These are phyloP conservation scores for Paulownia fortunei DNA, from an alignment of 257 asterid genomes.

Conservation along the genomic window DNA sequence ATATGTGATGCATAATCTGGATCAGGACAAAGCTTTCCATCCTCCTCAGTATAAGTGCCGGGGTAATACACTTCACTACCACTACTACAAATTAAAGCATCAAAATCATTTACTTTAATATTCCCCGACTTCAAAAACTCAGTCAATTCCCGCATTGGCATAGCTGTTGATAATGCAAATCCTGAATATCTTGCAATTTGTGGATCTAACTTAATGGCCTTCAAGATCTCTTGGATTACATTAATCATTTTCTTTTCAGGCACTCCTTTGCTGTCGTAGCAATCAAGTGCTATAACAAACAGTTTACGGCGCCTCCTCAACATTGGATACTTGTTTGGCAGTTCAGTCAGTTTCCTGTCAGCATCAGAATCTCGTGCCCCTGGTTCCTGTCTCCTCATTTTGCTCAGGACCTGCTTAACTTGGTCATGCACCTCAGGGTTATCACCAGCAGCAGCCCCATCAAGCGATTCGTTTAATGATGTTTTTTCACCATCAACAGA, in stretches of 20 bases:
- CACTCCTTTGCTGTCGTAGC: constrained; percentile 62
- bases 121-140: constrained; percentile 59
- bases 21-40: constrained; percentile 62
- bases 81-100: constrained; percentile 81
- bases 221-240: constrained; percentile 55
- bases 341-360: constrained; percentile 47
- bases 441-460: constrained; percentile 43
- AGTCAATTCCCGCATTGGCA: constrained; percentile 62
- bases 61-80: constrained; percentile 87
- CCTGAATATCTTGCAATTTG: constrained; percentile 59
- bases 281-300: constrained; percentile 76
- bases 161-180: constrained; percentile 75
- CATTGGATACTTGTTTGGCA: constrained; percentile 67
- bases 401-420: constrained; percentile 70
- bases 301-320: constrained; percentile 68
- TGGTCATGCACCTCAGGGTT: constrained; percentile 59
- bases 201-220: constrained; percentile 63
- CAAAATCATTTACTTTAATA: constrained; percentile 64
- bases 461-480: constrained; percentile 61
- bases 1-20: constrained; percentile 77
- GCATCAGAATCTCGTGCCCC: constrained; percentile 41
- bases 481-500: constrained; percentile 83
- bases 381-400: constrained; percentile 59
- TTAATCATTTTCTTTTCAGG: constrained; percentile 68
- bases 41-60: constrained; percentile 53